Conservation (phyloP, 148 eudicot genomes). For the Selenicereus undatus region DNA sequence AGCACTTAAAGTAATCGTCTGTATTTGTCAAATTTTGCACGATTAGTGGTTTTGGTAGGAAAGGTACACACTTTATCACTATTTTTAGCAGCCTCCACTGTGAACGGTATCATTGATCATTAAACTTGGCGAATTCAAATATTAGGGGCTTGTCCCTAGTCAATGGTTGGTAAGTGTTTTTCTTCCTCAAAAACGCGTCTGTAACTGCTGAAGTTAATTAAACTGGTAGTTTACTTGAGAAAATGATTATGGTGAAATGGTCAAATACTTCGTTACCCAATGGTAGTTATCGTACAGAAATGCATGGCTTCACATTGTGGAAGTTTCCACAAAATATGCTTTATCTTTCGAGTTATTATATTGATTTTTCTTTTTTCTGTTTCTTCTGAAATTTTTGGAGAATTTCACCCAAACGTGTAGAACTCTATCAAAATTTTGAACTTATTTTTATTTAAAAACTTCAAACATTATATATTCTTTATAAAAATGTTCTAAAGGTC, state of each 20-base stretch:
- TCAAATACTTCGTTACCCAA: neutral
- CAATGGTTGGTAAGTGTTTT: neutral
- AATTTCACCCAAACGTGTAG: too few species aligned
- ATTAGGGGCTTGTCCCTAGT: neutral
- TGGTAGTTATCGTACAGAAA: neutral
- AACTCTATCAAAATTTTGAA: too few species aligned
- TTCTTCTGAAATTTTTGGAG: too few species aligned
- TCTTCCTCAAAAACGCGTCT: neutral
- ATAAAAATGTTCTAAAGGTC: too few species aligned
- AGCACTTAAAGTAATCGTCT: neutral
- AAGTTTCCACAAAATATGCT: too few species aligned
- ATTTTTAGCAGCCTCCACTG: neutral
- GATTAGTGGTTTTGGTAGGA: neutral
- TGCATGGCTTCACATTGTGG: neutral
- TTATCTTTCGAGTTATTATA: too few species aligned
- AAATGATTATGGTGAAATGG: neutral
- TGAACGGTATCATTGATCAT: neutral
- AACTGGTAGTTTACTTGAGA: neutral
- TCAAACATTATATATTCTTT: too few species aligned
- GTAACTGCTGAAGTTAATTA: neutral
- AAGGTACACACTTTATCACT: neutral
- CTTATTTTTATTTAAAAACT: too few species aligned
- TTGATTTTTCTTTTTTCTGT: too few species aligned
- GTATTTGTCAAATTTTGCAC: neutral
- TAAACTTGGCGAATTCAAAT: neutral